Conservation (phyloP, 495 filamentous ascomycete species). For the Penicillium fimorum region DNA sequence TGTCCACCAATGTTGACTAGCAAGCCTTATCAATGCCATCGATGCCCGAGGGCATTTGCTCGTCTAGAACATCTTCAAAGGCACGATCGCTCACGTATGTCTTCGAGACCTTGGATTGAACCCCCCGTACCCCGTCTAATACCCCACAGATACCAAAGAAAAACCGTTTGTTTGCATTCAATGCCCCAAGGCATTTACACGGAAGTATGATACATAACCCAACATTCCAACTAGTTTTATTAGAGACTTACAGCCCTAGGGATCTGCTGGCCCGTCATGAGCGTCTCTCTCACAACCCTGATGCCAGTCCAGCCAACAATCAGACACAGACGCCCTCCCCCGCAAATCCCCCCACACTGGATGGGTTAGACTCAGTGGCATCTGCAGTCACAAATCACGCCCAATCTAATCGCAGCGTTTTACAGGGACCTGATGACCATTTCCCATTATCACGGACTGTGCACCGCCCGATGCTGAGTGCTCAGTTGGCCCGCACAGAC, state of each 20-base stretch:
- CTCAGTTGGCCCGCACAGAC: slow-evolving; percentile 16
- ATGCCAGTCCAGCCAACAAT: slow-evolving; percentile 17
- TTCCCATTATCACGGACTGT: slow-evolving; percentile 14
- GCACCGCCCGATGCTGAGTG: slow-evolving; percentile 15
- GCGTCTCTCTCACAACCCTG: slow-evolving; percentile 32
- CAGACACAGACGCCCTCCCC: slow-evolving; percentile 23
- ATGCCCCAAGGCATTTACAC: slow-evolving; percentile 44
- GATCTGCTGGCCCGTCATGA: slow-evolving; percentile 41
- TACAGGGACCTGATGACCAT: slow-evolving; percentile 9
- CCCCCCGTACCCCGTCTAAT: slow-evolving; percentile 15
- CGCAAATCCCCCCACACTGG: slow-evolving; percentile 20
- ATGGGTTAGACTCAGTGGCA: slow-evolving; percentile 37
- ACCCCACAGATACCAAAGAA: slow-evolving; percentile 41
- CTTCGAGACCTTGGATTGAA: neutral
- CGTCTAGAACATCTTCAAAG: slow-evolving; percentile 46
- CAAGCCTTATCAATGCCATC: slow-evolving; percentile 39
- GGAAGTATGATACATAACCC: slow-evolving; percentile 30
- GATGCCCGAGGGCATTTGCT: slow-evolving; percentile 39
- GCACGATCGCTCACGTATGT: slow-evolving; percentile 45
- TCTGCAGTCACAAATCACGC: slow-evolving; percentile 33
- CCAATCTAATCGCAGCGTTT: slow-evolving; percentile 13
- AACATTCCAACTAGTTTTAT: neutral
- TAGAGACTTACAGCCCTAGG: slow-evolving; percentile 16
- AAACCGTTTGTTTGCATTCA: slow-evolving; percentile 39
- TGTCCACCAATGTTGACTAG: slow-evolving; percentile 16